phyloP scores from a whole-genome alignment of 495 filamentous ascomycete species.

The Podospora fimiseda region DNA sequence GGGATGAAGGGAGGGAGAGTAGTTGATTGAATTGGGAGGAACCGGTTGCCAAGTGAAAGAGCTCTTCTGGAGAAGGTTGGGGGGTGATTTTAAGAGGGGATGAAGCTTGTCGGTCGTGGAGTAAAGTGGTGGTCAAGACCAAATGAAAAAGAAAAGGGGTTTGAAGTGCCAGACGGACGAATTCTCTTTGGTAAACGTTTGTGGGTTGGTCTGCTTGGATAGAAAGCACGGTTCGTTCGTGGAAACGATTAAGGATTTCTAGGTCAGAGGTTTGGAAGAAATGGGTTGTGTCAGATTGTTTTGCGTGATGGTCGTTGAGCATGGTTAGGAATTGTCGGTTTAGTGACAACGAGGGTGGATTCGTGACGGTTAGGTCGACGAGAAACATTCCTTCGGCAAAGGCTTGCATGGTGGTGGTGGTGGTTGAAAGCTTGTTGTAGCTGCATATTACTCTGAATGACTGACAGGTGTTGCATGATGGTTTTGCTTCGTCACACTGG shows the following conservation, averaged over 20 bases:
- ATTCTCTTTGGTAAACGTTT: conserved; percentile 24
- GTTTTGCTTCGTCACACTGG: conserved; percentile 43
- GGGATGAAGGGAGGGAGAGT: conserved; percentile 21
- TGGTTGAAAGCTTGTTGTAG: conserved; percentile 24
- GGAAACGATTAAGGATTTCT: conserved; percentile 28
- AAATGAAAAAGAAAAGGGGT: conserved; percentile 34
- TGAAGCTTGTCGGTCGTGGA: conserved; percentile 31
- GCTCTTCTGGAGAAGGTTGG: conserved; percentile 3
- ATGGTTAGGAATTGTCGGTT: conserved; percentile 12
- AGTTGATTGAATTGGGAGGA: conserved; percentile 31
- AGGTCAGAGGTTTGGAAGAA: conserved; percentile 24
- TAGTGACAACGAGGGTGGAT: conserved; percentile 3
- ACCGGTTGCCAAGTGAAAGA: conserved; percentile 32
- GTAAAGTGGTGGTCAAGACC: conserved; percentile 30
- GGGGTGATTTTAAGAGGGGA: conserved; percentile 7
- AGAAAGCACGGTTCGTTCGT: conserved; percentile 32
- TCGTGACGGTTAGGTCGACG: not conserved
- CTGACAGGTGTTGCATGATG: conserved; percentile 35
- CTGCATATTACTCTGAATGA: conserved; percentile 38
- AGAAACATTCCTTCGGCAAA: conserved; percentile 23
- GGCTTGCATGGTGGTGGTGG: conserved; percentile 34
- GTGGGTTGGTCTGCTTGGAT: conserved; percentile 26
- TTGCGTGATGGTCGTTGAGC: conserved; percentile 16
- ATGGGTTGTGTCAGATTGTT: conserved; percentile 1
- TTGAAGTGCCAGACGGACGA: conserved; percentile 20